These are phyloP conservation scores for Allium sativum DNA, from an alignment of 106 monocot genomes.

Conservation along the genomic window DNA sequence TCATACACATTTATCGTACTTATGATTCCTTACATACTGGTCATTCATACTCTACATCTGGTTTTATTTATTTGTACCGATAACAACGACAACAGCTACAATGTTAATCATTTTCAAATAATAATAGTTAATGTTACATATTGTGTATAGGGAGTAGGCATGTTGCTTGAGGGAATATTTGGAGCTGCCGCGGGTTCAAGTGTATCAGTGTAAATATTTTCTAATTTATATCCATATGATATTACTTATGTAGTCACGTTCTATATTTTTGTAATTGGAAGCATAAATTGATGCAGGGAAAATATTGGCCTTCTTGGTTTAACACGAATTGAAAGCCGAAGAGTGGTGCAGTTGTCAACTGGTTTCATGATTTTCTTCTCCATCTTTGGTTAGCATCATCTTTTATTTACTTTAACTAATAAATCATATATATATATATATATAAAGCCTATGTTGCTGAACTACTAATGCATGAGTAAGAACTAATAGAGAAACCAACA, in stretches of 20 bases:
- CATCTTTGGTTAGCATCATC: slow-evolving; percentile 47
- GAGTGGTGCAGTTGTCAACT: slow-evolving; percentile 72
- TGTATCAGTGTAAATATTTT: slow-evolving; percentile 66
- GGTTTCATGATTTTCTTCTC: slow-evolving; percentile 91
- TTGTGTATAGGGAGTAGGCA: slow-evolving; percentile 56
- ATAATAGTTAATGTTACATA: neutral
- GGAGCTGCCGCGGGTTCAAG: slow-evolving; percentile 57
- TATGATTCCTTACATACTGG: neutral
- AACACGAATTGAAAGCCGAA: slow-evolving; percentile 63
- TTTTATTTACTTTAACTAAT: neutral
- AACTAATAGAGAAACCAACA: too few relatives aligned
- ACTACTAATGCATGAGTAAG: too few relatives aligned
- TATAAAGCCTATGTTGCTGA: too few relatives aligned
- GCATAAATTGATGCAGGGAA: slow-evolving; percentile 45
- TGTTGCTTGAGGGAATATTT: slow-evolving; percentile 75
- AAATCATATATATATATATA: neutral
- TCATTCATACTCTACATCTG: too few relatives aligned
- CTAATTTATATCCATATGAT: too few relatives aligned
- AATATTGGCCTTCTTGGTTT: slow-evolving; percentile 79
- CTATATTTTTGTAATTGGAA: too few relatives aligned
- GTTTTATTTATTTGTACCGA: too few relatives aligned
- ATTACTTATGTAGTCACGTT: too few relatives aligned
- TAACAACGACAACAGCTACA: too few relatives aligned
- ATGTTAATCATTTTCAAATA: neutral
- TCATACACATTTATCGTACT: neutral